A percentile compares a stretch with the other conserved stretches of the same genome.
phyloP scores from a whole-genome alignment of 495 filamentous ascomycete species.

The Trichoderma asperelloides region DNA sequence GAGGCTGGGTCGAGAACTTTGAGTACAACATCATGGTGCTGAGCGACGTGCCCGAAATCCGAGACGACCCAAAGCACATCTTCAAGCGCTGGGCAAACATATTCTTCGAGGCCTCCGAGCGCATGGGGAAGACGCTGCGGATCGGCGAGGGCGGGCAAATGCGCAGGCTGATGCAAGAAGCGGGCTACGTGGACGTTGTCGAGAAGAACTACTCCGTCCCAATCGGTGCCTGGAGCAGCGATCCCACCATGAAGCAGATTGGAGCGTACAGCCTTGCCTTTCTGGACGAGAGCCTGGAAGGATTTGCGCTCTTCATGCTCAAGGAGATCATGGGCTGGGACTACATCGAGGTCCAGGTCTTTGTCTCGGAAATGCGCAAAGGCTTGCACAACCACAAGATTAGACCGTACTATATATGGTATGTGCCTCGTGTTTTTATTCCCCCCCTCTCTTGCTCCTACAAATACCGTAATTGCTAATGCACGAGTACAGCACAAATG shows the following conservation, averaged over 20 bases:
- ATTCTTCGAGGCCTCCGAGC: conserved; percentile 25
- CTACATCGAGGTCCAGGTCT: conserved; percentile 22
- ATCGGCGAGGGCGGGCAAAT: conserved; percentile 9
- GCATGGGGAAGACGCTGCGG: conserved; percentile 14
- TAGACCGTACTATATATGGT: neutral
- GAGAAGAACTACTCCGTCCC: conserved; percentile 23
- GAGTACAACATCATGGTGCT: conserved; percentile 25
- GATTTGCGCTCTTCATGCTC: conserved; percentile 24
- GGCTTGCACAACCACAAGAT: conserved; percentile 12
- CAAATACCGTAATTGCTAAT: neutral
- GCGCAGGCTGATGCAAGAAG: conserved; percentile 17
- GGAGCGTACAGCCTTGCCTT: conserved; percentile 26
- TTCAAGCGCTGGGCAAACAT: conserved; percentile 25
- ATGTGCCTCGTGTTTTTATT: neutral
- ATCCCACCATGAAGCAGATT: conserved; percentile 38
- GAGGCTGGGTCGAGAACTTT: conserved; percentile 32
- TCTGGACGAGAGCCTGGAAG: conserved; percentile 23
- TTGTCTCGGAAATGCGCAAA: conserved; percentile 21
- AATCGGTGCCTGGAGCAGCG: conserved; percentile 37
- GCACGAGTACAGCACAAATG: neutral
- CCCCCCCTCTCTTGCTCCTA: neutral
- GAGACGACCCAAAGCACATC: conserved; percentile 26
- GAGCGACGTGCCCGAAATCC: conserved; percentile 27
- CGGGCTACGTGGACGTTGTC: conserved; percentile 27
- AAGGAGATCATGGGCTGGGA: conserved; percentile 23